Base-by-base conservation (phyloP, 2,329 filamentous ascomycete species). In the Phialocephala sp. region DNA sequence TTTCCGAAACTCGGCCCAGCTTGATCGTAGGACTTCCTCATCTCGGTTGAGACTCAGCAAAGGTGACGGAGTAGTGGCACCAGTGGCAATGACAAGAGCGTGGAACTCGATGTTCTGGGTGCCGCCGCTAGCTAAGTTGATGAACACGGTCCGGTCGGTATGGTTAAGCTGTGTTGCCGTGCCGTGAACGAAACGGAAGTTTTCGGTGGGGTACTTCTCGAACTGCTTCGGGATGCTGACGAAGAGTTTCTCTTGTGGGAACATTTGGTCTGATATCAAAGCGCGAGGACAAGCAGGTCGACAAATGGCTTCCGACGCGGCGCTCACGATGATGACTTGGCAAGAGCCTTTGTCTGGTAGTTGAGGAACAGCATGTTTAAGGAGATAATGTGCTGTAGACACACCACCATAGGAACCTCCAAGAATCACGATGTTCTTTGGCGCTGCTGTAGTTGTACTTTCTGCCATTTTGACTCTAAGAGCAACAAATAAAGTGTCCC, bases 361-460 rank as follows among this genome's bases (percentile, higher is more conserved):
- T 8, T 65, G 52, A 11, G 84, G 82, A 11, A 86, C 56, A 27
- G 78, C 78, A 76, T 87, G 83, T 66, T 82, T 82, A 35, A 85
- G 80, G 35, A 85, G 76, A 68, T 85, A 84, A 68, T 88, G 85
- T 1, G 85, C 83, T 4, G 77, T 79, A 6, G 80, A 82, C 4
- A 85, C 63, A 27, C 85, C 85, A 12, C 75, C 83, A 67, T 83
- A 86, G 11, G 83, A 85, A 22, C 80, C 83, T 27, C 85, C 85
- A 1, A 87, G 74, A 24, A 87, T 78, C 66, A 87, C 74, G 63
- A 86, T 83, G 8, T 71, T 69, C 43, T 71, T 66, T 22, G 15
- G 24, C 6, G 27, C 27, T 32, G 27, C 27, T 32, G 27, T 6
- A 15, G 35, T 35, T 36, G 52, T 11, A 50, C 2, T 50, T 22